Percentiles rank a stretch among this genome's conserved stretches.
Evolutionary conservation across 108 stramenopile genomes (phyloP).

Genomic region (Parietichytrium sp.): DNA sequence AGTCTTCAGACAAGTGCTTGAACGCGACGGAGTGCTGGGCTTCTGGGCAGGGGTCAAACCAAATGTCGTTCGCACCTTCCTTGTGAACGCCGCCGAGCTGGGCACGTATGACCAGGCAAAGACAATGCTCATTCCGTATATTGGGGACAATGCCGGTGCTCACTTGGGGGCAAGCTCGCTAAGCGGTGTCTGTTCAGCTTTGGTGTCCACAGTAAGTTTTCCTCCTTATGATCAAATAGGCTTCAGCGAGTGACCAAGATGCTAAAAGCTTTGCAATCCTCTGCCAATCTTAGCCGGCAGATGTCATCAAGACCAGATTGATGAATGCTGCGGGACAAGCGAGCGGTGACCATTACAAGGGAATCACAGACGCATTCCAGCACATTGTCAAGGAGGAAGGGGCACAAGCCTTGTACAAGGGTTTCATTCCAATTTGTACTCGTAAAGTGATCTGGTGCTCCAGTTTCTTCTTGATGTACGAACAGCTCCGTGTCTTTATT

Average conservation of each 20-base stretch:
- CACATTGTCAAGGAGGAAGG: conserved; percentile 28
- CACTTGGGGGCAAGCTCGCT: conserved; percentile 36
- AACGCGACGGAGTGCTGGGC: neutral
- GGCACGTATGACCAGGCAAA: conserved; percentile 41
- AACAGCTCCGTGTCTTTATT: conserved; percentile 21
- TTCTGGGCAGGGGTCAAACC: conserved; percentile 39
- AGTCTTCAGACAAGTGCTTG: neutral
- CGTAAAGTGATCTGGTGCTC: conserved; percentile 39
- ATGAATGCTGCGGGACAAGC: conserved; percentile 31
- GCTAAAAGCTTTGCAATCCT: no score
- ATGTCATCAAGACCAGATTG: conserved; percentile 40
- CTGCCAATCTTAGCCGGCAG: no score
- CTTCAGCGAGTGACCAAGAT: no score
- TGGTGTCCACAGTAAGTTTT: neutral
- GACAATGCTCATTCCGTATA: neutral
- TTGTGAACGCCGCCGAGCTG: conserved; percentile 42
- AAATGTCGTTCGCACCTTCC: conserved; percentile 38
- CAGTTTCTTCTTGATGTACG: conserved; percentile 36
- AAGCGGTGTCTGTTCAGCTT: conserved; percentile 20
- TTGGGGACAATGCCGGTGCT: neutral
- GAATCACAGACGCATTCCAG: neutral
- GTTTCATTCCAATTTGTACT: conserved; percentile 26
- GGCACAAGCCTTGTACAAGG: conserved; percentile 39
- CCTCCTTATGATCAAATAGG: no score
- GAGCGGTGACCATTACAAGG: neutral